Base-by-base conservation (phyloP, 257 asterid species). In the Solanum tarijense region DNA sequence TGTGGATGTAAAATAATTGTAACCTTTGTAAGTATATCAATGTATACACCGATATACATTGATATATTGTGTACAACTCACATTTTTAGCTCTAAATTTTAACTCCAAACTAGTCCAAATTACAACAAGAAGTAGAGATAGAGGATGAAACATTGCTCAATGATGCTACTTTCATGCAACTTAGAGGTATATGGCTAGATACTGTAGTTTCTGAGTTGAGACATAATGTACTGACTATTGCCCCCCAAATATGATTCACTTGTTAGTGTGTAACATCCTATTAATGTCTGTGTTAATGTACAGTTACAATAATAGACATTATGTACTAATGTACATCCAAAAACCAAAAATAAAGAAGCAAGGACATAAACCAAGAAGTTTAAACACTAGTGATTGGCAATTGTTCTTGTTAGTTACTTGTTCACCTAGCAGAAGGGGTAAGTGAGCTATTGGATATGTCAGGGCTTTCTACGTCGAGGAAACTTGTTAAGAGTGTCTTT, bases 381-480 rank as follows among this genome's bases (percentile, higher is more conserved):
- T 27, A 27, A 46, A 48, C 41, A 81, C 68, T 43, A 16, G 41
- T 46, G 85, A 8, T 46, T 43, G 85, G 3, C 82, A 43, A 65
- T 66, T n/a, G 29, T 34, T 39, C 23, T 55, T 84, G 48, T 10
- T 83, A 6, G 4, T 88, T 58, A 89, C 25, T 14, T 25, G 69
- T 85, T 93, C 87, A 97, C 93, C 99, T 94, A 66, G 99, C 93
- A 60, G 98, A 90, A 34, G 99, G 99, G 90, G 92, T 29, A 41
- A 97, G 84, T 71, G 98, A 94, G 23, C 96, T 98, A 82, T 90
- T 92, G 60, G 99, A 96, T 87, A 97, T 65, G 79, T 94, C 94
- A 21, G 99, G 99, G 87, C 99, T 97, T 89, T 96, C 94, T 48
- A 94, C 89, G 88, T 97, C 99, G 68, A 97, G 99, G 89, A 97